phyloP scores from a whole-genome alignment of 176 grass and related monocot species.

The Oryza punctata region DNA sequence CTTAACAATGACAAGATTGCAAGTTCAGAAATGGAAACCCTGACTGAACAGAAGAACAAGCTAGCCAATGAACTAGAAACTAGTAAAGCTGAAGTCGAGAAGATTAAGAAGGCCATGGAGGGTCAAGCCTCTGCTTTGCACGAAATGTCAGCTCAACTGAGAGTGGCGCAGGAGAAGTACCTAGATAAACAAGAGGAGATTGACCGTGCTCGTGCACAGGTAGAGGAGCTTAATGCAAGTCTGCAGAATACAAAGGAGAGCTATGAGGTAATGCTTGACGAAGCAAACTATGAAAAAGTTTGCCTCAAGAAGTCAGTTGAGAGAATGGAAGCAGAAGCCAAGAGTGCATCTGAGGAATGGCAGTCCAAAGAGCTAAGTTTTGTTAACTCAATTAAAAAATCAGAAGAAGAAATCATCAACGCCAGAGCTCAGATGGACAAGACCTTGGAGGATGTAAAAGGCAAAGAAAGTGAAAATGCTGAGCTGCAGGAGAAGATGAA shows the following conservation, averaged over 20 bases:
- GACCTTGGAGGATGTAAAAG: slow-evolving; percentile 53
- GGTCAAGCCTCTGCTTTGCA: slow-evolving; percentile 87
- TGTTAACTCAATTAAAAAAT: slow-evolving; percentile 63
- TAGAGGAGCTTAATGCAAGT: slow-evolving; percentile 64
- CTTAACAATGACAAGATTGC: slow-evolving; percentile 43
- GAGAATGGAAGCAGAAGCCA: slow-evolving; percentile 63
- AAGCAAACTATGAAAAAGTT: slow-evolving; percentile 85
- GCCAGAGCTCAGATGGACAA: slow-evolving; percentile 62
- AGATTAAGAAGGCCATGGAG: slow-evolving; percentile 93
- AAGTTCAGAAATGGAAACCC: slow-evolving; percentile 45
- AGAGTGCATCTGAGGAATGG: slow-evolving; percentile 59
- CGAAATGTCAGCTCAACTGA: slow-evolving; percentile 78
- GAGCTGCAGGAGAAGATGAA: slow-evolving; percentile 57
- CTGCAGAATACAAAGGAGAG: slow-evolving; percentile 75
- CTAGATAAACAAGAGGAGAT: slow-evolving; percentile 71
- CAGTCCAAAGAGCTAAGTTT: slow-evolving; percentile 66
- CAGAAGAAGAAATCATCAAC: slow-evolving; percentile 56
- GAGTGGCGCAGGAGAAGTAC: slow-evolving; percentile 67
- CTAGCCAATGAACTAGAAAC: slow-evolving; percentile 59
- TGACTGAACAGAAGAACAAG: slow-evolving; percentile 62
- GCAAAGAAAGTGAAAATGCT: slow-evolving; percentile 51
- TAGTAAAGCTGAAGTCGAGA: slow-evolving; percentile 64
- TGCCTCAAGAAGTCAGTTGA: slow-evolving; percentile 77
- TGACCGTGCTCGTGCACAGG: slow-evolving; percentile 58
- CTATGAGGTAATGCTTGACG: slow-evolving; percentile 83